Evolutionary conservation across 805 yeast genomes (phyloP).

Genomic region (Ogataea allantospora): DNA sequence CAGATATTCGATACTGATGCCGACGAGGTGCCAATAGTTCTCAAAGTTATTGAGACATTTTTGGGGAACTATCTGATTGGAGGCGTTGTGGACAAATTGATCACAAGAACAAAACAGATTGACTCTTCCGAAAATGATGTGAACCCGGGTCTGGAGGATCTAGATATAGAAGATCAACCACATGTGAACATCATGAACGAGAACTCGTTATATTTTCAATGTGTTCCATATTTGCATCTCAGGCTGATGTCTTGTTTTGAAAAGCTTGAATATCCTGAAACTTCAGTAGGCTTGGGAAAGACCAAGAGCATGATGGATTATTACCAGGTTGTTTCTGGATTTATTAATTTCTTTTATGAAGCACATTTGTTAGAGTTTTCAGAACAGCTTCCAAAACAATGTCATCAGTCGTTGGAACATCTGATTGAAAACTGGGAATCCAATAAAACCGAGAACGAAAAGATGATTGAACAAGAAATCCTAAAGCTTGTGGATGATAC

Average conservation of each 20-base stretch:
- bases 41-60: constrained; percentile 35
- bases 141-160: not conserved
- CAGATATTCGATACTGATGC: constrained; percentile 25
- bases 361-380: constrained; percentile 35
- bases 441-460: constrained; percentile 36
- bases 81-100: constrained; percentile 33
- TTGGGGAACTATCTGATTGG: constrained; percentile 36
- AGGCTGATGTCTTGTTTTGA: constrained; percentile 26
- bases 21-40: constrained; percentile 35
- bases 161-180: constrained; percentile 1
- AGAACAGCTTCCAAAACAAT: constrained; percentile 33
- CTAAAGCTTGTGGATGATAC: constrained; percentile 32
- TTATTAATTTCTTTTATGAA: constrained; percentile 37
- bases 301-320: constrained; percentile 29
- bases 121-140: constrained; percentile 19
- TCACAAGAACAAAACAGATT: constrained; percentile 35
- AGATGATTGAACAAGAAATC: constrained; percentile 39
- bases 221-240: constrained; percentile 35
- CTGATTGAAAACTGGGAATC: constrained; percentile 41
- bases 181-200: constrained; percentile 34
- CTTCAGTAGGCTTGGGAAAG: constrained; percentile 8
- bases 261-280: constrained; percentile 29
- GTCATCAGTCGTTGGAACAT: constrained; percentile 28
- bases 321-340: constrained; percentile 28
- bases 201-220: constrained; percentile 35